Base-by-base conservation (phyloP, 768 basidiomycete species). In the Daedaleopsis nitida region DNA sequence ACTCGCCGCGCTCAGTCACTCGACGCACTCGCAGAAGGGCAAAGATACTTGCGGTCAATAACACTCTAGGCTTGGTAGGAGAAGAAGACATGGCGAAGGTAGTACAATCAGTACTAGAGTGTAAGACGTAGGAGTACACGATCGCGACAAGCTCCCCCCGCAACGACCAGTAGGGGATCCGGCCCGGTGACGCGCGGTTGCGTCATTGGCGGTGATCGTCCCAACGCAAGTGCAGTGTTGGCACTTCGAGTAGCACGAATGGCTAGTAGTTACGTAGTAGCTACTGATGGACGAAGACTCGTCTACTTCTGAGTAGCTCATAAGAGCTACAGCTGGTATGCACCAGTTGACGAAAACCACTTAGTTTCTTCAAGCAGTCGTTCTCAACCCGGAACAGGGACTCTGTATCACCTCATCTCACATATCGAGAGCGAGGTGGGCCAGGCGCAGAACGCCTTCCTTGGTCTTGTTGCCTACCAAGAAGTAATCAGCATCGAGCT, bases 401-500 rank as follows among this genome's bases (percentile, higher is more conserved):
- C 14, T 38, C 37, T 38, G 9, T 38, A 8, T 38, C 21, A 43
- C 17, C 37, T 39, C 42, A 8, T 45, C 24, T 70, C 60, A 75
- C 54, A 71, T 58, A 12, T 56, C 67, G 60, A 96, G 74, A 21
- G 92, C 89, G 62, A 82, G 76, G 73, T 79, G 80, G 7, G 95
- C 96, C 71, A 98, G 85, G 69, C 80, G 76, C 68, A 98, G 74
- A 1, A 91, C 92, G 23, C 96, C 96, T 43, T 92, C 92, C 76
- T 85, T 91, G 1, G 95, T 94, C 73, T 90, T 87, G 74, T 96
- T 95, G 24, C 92, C 92, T 94, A 64, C 19, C 2, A 13, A 5
- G 2, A 1, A 5, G 17, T 27, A 16, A 10, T 4, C 23, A 7
- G 23, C 37, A 35, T 17, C 21, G 45, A 1, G 34, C 17, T 21